A percentile compares a stretch with the other conserved stretches of the same genome.
Evolutionary conservation across 2,329 filamentous ascomycete genomes (phyloP).

Genomic region (Cordyceps cateniannulata): DNA sequence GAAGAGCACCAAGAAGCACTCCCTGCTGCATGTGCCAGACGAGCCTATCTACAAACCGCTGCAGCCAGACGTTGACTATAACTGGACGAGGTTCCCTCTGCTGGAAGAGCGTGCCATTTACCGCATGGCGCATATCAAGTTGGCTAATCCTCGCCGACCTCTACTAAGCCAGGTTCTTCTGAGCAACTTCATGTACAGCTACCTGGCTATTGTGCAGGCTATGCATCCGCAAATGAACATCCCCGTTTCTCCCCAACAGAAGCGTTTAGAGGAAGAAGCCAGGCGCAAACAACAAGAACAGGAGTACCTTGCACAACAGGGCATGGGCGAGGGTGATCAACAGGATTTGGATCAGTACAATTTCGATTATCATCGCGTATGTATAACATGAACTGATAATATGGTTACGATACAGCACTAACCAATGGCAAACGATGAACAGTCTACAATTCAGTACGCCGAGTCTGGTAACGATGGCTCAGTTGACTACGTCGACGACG

Average conservation of each 20-base stretch:
- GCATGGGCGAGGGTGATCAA: slow-evolving; percentile 40
- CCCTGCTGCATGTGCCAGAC: slow-evolving; percentile 70
- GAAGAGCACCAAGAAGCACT: slow-evolving; percentile 63
- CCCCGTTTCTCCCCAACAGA: slow-evolving; percentile 73
- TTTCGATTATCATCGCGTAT: slow-evolving; percentile 47
- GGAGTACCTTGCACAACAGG: slow-evolving; percentile 37
- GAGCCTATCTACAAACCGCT: slow-evolving; percentile 67
- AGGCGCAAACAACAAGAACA: slow-evolving; percentile 44
- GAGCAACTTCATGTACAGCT: slow-evolving; percentile 99
- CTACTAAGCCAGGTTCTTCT: slow-evolving; percentile 91
- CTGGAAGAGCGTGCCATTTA: slow-evolving; percentile 96
- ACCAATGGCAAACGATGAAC: slow-evolving; percentile 9
- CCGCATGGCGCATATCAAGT: slow-evolving; percentile 96
- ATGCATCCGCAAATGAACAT: slow-evolving; percentile 97
- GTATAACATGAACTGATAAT: slow-evolving; percentile 17
- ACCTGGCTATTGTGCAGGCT: slow-evolving; percentile 95
- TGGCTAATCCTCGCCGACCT: slow-evolving; percentile 91
- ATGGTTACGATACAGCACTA: not conserved
- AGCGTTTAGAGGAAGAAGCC: slow-evolving; percentile 50
- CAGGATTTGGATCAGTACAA: slow-evolving; percentile 45
- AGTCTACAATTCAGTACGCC: slow-evolving; percentile 42
- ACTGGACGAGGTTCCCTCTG: slow-evolving; percentile 92
- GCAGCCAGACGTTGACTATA: slow-evolving; percentile 86
- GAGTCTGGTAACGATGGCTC: slow-evolving; percentile 37
- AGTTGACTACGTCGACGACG: slow-evolving; percentile 45